A percentile compares a stretch with the other conserved stretches of the same genome.
Evolutionary conservation across 225 moss, liverwort and hornwort species (phyloP).

Genomic region (Sphagnum tenellum): DNA sequence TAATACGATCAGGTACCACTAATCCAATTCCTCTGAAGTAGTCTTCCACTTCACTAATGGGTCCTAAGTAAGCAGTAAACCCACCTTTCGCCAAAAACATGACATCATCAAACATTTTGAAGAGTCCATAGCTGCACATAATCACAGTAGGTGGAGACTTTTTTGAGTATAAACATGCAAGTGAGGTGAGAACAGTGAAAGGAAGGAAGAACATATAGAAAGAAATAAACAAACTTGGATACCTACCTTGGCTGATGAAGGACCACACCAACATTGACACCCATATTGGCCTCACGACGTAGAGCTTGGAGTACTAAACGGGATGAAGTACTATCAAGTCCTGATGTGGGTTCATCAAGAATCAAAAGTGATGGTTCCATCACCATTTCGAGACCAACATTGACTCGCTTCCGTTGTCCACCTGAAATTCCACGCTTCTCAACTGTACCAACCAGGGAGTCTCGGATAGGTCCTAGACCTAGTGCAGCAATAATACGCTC

Average conservation of each 20-base stretch:
- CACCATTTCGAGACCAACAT: slow-evolving; percentile 90
- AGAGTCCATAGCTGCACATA: slow-evolving; percentile 70
- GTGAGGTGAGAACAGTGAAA: too few species aligned
- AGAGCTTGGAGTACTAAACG: slow-evolving; percentile 80
- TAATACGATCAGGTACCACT: slow-evolving; percentile 72
- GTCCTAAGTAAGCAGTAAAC: slow-evolving; percentile 75
- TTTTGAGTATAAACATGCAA: too few species aligned
- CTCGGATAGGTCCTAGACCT: slow-evolving; percentile 64
- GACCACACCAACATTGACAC: slow-evolving; percentile 83
- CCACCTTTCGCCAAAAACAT: slow-evolving; percentile 84
- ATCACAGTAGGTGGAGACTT: too few species aligned
- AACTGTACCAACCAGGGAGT: slow-evolving; percentile 78
- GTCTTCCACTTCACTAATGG: slow-evolving; percentile 64
- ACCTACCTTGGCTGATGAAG: slow-evolving; percentile 92
- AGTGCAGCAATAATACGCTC: slow-evolving; percentile 79
- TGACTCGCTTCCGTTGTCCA: slow-evolving; percentile 90
- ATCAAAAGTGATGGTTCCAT: slow-evolving; percentile 90
- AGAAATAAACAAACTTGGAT: too few species aligned
- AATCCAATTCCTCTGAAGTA: slow-evolving; percentile 65
- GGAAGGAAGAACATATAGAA: too few species aligned
- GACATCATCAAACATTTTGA: slow-evolving; percentile 92
- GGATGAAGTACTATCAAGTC: slow-evolving; percentile 88
- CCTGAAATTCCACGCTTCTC: slow-evolving; percentile 95
- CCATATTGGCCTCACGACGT: slow-evolving; percentile 70
- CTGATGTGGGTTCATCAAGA: slow-evolving; percentile 94